Base-by-base conservation (phyloP, 2,329 filamentous ascomycete genomes). In the Mycosphaerella sp. region DNA sequence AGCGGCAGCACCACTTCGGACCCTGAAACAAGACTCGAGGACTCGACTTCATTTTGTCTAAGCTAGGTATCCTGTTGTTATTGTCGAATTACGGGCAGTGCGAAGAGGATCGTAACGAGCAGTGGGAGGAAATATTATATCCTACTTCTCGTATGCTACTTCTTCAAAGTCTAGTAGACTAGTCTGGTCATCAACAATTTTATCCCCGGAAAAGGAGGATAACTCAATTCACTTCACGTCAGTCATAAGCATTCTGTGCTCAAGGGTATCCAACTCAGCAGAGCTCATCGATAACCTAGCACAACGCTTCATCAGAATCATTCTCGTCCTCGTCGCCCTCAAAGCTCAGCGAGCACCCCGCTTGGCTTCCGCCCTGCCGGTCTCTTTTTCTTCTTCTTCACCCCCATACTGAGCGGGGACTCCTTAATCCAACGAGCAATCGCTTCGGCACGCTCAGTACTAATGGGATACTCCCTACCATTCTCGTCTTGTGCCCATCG, bases 401-500 rank as follows among this genome's bases (percentile, higher is more conserved):
- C 67, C 32, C 72, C 71, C 44, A 71, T 66, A 5, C 59, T 64
- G 9, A 70, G 54, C n/a, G 75, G 75, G 32, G 74, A 73, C 57
- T 78, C 76, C 29, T 71, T 63, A 12, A 92, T 79, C 87, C 88
- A 93, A 41, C 80, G 73, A 0, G 83, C 80, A 54, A 92, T 81
- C 14, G 80, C 79, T 45, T 82, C 78, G 0, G 87, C 86, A 21
- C 87, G 78, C 59, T 87, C 84, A 1, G 85, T 87, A 14, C 79
- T 76, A 59, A 88, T 82, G 2, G 82, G 81, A 66, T 86, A 87
- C 59, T 89, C 85, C 63, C 81, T 82, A 0, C 78, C 80, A 56
- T 85, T 81, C 49, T 86, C 80, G 47, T 84, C 83, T 53, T 81
- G 77, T 4, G 80, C 78, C 82, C 82, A 85, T 7, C 81, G 73